Percentiles rank a stretch among this genome's conserved stretches.
Evolutionary conservation across 2,329 filamentous ascomycete genomes (phyloP).

Genomic region (Fusarium avenaceum): DNA sequence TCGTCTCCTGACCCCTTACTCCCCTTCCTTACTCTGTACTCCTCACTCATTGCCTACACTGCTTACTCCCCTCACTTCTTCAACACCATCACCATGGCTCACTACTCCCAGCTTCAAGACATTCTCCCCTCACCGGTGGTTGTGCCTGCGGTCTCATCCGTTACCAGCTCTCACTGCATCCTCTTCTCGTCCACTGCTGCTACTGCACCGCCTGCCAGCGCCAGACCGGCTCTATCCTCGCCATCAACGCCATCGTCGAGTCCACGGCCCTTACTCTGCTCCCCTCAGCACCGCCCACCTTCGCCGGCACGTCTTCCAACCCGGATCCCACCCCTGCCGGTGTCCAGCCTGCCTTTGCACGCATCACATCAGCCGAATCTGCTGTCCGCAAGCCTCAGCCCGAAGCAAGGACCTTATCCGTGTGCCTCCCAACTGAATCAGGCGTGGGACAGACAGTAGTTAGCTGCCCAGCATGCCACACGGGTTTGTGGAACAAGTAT

Average conservation of each 20-base stretch:
- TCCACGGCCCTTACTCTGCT: conserved; percentile 52
- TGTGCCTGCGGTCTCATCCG: conserved; percentile 79
- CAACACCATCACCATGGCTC: conserved; percentile 28
- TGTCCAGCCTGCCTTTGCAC: conserved; percentile 41
- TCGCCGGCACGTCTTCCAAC: conserved; percentile 34
- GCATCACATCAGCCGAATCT: conserved; percentile 34
- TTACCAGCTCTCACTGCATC: conserved; percentile 72
- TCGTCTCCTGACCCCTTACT: not conserved
- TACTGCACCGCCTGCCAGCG: conserved; percentile 63
- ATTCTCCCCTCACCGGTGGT: conserved; percentile 58
- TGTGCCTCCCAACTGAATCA: conserved; percentile 57
- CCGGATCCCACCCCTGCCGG: conserved; percentile 24
- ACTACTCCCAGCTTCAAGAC: conserved; percentile 46
- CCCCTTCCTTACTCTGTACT: not conserved
- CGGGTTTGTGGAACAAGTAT: conserved; percentile 60
- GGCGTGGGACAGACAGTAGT: conserved; percentile 57
- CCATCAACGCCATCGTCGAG: conserved; percentile 60
- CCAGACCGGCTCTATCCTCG: conserved; percentile 58
- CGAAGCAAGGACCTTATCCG: conserved; percentile 33
- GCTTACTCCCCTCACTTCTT: conserved; percentile 2
- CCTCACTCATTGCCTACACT: not conserved
- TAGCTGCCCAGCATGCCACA: conserved; percentile 59
- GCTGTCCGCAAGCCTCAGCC: conserved; percentile 12
- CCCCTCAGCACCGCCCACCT: conserved; percentile 44
- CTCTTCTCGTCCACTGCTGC: conserved; percentile 61